Conservation (phyloP, 2,329 filamentous ascomycete genomes). For the Fusarium mangiferae region DNA sequence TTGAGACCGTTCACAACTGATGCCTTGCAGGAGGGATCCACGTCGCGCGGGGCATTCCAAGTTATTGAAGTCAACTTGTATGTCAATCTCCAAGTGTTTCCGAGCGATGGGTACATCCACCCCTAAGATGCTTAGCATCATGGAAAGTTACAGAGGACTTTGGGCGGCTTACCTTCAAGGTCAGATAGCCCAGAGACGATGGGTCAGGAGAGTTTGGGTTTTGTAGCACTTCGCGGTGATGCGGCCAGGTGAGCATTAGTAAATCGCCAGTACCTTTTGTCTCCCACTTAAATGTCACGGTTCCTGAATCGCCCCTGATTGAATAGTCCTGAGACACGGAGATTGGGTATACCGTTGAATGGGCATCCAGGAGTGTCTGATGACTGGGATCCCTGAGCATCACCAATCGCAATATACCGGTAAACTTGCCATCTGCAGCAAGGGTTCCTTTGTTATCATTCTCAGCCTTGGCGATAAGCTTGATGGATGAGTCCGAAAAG, state of each 20-base stretch:
- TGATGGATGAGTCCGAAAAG: not conserved
- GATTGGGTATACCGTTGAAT: not conserved
- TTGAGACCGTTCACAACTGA: not conserved
- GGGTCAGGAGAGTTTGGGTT: not conserved
- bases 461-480: not conserved
- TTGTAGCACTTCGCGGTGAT: not conserved
- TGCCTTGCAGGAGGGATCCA: not conserved
- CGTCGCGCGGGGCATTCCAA: not conserved
- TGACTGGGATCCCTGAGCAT: not conserved
- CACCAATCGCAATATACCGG: not conserved
- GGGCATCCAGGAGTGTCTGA: not conserved
- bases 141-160: fast-evolving
- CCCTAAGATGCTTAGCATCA: not conserved
- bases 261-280: not conserved
- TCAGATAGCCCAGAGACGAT: not conserved
- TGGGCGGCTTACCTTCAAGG: not conserved
- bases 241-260: not conserved
- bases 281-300: fast-evolving
- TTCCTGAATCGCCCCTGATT: not conserved
- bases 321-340: not conserved
- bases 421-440: not conserved
- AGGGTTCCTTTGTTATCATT: not conserved
- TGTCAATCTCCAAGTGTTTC: not conserved
- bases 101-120: not conserved
- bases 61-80: not conserved